phyloP scores from a whole-genome alignment of 1,284 basidiomycete genomes.

The Waitea zeae region DNA sequence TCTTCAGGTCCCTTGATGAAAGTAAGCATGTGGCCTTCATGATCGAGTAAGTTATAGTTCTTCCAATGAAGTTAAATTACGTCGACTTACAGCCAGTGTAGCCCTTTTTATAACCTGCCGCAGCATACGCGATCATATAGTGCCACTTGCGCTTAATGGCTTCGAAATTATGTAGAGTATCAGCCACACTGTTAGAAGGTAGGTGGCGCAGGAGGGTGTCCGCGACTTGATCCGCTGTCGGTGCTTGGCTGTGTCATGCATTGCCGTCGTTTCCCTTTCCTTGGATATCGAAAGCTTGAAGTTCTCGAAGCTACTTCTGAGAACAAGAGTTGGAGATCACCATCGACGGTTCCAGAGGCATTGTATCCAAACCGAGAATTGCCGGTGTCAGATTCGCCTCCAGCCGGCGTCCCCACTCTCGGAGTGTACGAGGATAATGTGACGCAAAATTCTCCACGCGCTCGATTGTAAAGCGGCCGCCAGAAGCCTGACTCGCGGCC shows the following conservation, averaged over 20 bases:
- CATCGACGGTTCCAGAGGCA: too few relatives aligned
- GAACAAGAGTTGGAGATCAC: too few relatives aligned
- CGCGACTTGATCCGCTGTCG: not conserved
- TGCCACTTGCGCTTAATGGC: constrained; percentile 8
- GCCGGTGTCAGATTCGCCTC: constrained; percentile 23
- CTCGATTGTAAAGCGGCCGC: constrained; percentile 67
- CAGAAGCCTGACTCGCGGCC: constrained; percentile 43
- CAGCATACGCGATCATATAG: constrained; percentile 9
- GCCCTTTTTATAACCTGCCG: constrained; percentile 7
- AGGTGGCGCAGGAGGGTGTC: constrained; percentile 6
- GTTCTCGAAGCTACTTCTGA: too few relatives aligned
- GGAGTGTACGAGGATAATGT: constrained; percentile 80
- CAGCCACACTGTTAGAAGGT: constrained; percentile 37
- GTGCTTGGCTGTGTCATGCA: not conserved
- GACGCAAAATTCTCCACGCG: constrained; percentile 77
- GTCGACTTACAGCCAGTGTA: constrained; percentile 40
- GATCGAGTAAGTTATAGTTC: not conserved
- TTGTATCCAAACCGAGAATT: constrained; percentile 15
- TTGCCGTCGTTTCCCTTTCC: constrained; percentile 14
- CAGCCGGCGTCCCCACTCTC: constrained; percentile 73
- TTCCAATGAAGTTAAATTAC: constrained; percentile 27
- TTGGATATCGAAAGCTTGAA: too few relatives aligned
- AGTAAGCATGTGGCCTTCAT: not conserved
- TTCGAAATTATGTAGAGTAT: constrained; percentile 2
- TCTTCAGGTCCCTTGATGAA: not conserved